Conservation (phyloP, 345 rosid genomes). For the Kernera saxatilis region DNA sequence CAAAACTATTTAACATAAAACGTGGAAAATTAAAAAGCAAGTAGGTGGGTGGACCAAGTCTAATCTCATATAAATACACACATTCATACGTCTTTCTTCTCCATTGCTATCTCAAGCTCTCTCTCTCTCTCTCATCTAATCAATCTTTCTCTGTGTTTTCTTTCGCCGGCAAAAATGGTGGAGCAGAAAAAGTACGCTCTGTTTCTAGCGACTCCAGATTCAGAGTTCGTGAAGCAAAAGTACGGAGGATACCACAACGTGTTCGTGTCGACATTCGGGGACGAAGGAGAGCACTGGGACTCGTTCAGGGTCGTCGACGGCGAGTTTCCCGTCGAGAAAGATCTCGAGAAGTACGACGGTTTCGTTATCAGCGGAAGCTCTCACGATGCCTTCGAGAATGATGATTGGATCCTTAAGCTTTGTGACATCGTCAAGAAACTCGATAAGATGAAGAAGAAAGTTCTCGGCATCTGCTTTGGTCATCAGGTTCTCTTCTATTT, state of each 20-base stretch:
- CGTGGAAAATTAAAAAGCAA: constrained; percentile 13
- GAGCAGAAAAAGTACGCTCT: constrained; percentile 48
- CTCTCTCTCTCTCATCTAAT: background rate
- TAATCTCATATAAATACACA: constrained; percentile 4
- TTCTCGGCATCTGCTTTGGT: constrained; percentile 91
- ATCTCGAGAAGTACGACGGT: constrained; percentile 62
- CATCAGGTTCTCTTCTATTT: constrained; percentile 58
- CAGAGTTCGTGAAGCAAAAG: constrained; percentile 60
- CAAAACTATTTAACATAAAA: background rate
- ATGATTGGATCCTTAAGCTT: constrained; percentile 68
- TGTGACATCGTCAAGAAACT: constrained; percentile 57
- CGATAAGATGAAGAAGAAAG: constrained; percentile 71
- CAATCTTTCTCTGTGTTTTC: background rate
- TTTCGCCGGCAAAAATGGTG: constrained; percentile 12
- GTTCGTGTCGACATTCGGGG: constrained; percentile 60
- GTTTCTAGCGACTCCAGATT: constrained; percentile 64
- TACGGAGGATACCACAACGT: constrained; percentile 87
- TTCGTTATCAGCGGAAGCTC: constrained; percentile 87
- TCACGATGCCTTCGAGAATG: constrained; percentile 68
- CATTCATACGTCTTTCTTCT: background rate
- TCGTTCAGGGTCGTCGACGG: constrained; percentile 66
- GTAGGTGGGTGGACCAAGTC: constrained; percentile 20
- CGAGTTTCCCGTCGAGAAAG: constrained; percentile 64
- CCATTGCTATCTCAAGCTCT: background rate
- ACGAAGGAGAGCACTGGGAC: constrained; percentile 84